These are phyloP conservation scores for Berberis vulgaris DNA, from an alignment of 164 flowering plant genomes.

Conservation along the genomic window DNA sequence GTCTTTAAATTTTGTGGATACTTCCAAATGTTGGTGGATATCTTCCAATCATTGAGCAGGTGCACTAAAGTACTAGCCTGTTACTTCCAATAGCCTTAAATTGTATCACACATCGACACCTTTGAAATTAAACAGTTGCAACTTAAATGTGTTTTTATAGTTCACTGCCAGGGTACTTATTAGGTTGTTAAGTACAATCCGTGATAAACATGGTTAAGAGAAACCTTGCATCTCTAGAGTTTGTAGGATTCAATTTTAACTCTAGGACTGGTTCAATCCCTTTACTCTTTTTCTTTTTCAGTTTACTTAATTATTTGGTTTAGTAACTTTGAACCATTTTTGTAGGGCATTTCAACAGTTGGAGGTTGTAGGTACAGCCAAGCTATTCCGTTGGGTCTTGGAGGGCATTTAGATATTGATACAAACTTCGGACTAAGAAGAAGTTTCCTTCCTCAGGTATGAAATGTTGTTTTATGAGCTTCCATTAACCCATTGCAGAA, in stretches of 20 bases:
- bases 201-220: too few relatives aligned
- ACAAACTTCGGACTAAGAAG: conserved; percentile 68
- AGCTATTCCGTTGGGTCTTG: conserved; percentile 67
- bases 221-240: too few relatives aligned
- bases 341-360: conserved; percentile 61
- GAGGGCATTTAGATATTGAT: conserved; percentile 66
- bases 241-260: too few relatives aligned
- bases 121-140: conserved; percentile 2
- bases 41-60: conserved; percentile 92
- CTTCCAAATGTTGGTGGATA: conserved; percentile 85
- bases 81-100: background rate
- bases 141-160: too few relatives aligned
- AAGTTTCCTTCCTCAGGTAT: conserved; percentile 86
- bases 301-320: background rate
- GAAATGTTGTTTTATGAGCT: background rate
- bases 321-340: conserved; percentile 3
- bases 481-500: background rate
- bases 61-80: background rate
- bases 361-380: conserved; percentile 89
- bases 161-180: too few relatives aligned
- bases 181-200: too few relatives aligned
- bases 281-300: background rate
- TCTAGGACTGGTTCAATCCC: background rate
- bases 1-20: conserved; percentile 18
- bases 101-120: background rate